phyloP scores from a whole-genome alignment of 805 yeast genomes.

The Sugiyamaella qingdaonensis region DNA sequence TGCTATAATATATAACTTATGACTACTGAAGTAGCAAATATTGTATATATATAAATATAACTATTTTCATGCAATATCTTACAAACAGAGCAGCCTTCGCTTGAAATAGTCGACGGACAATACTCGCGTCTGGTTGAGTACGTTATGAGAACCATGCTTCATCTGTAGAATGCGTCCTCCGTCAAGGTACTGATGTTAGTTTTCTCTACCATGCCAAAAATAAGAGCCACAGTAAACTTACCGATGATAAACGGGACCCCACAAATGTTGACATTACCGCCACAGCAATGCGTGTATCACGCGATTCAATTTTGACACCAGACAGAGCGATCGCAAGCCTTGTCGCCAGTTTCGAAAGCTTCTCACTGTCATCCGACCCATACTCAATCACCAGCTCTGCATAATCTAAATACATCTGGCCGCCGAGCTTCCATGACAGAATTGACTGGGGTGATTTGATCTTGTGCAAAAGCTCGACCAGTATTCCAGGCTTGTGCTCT shows the following conservation, averaged over 20 bases:
- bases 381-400: slow-evolving; percentile 11
- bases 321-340: slow-evolving; percentile 14
- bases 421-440: slow-evolving; percentile 33
- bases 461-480: slow-evolving; percentile 24
- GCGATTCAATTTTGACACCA: slow-evolving; percentile 5
- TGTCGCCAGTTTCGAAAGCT: background rate
- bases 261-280: slow-evolving; percentile 28
- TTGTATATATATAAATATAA: background rate
- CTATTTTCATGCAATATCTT: background rate
- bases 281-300: slow-evolving; percentile 24
- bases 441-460: slow-evolving; percentile 21
- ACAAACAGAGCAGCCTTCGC: background rate
- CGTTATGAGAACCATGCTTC: slow-evolving; percentile 18
- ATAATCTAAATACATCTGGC: slow-evolving; percentile 35
- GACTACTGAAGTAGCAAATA: too few relatives aligned
- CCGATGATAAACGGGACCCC: slow-evolving; percentile 16
- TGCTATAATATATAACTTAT: too few relatives aligned
- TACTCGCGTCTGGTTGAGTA: slow-evolving; percentile 16
- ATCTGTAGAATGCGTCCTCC: slow-evolving; percentile 16
- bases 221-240: slow-evolving; percentile 3
- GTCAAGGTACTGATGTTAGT: slow-evolving; percentile 13
- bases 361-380: background rate
- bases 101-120: slow-evolving; percentile 20
- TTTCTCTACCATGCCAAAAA: slow-evolving; percentile 17
- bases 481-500: slow-evolving; percentile 34